Base-by-base conservation (phyloP, 345 rosid genomes). In the Gynandropsis gynandra region DNA sequence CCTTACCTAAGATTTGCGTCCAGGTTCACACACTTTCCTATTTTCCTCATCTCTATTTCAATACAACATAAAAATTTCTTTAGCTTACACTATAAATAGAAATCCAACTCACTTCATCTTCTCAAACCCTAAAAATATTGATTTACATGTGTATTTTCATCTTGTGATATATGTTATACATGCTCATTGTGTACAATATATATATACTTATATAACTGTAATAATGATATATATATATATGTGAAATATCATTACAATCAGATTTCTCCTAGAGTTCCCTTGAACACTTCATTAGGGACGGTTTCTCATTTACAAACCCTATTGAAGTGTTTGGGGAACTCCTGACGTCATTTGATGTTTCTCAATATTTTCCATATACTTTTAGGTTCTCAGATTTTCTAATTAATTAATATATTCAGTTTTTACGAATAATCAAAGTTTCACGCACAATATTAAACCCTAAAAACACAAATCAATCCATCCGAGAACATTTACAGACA, bases 301-400 rank as follows among this genome's bases (percentile, higher is more conserved):
- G n/a, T n/a, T n/a, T 50, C 41, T 7, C 17, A 12, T 50, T 24
- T 24, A 24, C 29, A 5, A 24, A 24, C 29, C 29, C 29, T 24
- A 24, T 5, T 24, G 62, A 63, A 63, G 62, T 63, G 68, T 63
- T 63, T 63, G 68, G 57, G 68, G 68, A 63, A 63, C 68, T 49
- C 62, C 50, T 39, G 57, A 42, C 50, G 38, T n/a, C 50, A 63
- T 63, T 63, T 55, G 40, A 56, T 56, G 50, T 24, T 2, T 24
- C 29, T 24, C 29, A 24, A 24, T 24, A 24, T n/a, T n/a, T n/a
- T n/a, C n/a, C n/a, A n/a, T n/a, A n/a, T n/a, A n/a, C n/a, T n/a
- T n/a, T n/a, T n/a, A 24, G 29, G 2, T 24, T 24, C 2, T 24
- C 4, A 24, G 29, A 24, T 2, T 24, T 5, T 24, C 29, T 2